Evolutionary conservation across 1,284 basidiomycete genomes (phyloP), one percentile per base, ranked within the genome.

Genomic region (Pascua sp.): DNA sequence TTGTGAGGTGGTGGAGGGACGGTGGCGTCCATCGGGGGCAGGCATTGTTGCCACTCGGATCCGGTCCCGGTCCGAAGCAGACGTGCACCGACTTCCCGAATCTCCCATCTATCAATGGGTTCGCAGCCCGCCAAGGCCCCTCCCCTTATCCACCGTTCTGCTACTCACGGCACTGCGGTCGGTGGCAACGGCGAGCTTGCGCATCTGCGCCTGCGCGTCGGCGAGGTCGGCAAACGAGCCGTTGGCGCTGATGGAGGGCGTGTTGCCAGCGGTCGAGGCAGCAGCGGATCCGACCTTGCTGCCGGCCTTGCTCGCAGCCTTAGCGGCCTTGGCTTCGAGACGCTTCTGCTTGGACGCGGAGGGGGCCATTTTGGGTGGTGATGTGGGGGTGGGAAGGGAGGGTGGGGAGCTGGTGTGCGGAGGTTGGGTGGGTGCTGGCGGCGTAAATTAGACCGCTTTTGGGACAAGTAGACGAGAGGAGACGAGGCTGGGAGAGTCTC

Each of bases 241-340:
- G 56, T 86, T 84, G 47, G 89, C 88, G 42, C 86, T 88, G 61
- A 79, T 57, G 68, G 84, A 87, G 17, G 91, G 91, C 3, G 92
- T 95, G 71, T 83, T 85, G 37, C 71, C 72, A 37, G 79, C 76
- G 2, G 82, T 76, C 4, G 87, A 88, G 53, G 84, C 86, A 2
- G 83, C 77, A 8, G 88, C 85, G 5, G 87, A 86, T 39, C 67
- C 49, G 41, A 53, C 60, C 47, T 49, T 16, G 17, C 58, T 56
- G 41, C 50, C 49, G 8, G 56, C 49, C 56, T 66, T 72, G 41
- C 80, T 81, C 40, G 85, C 80, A 53, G 77, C 80, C 77, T 91
- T 92, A 60, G 91, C 91, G 45, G 88, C 90, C 79, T 94, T 93
- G 77, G 91, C 90, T 61, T 88, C 90, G 56, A 93, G 84, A 52